phyloP scores from a whole-genome alignment of 2,329 filamentous ascomycete species.

The Byssoonygena ceratinophila region DNA sequence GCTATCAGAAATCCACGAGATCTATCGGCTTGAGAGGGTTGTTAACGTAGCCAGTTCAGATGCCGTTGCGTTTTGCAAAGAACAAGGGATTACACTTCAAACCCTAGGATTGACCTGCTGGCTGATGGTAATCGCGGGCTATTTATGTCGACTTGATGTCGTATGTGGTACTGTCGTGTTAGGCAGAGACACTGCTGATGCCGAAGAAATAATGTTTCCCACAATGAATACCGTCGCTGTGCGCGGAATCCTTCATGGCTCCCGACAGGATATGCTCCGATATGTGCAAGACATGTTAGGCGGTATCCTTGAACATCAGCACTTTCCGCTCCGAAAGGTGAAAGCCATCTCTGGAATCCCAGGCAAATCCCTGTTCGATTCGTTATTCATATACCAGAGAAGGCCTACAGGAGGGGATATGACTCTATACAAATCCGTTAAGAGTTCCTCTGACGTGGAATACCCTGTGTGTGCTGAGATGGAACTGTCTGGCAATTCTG shows the following conservation, averaged over 20 bases:
- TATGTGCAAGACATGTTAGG: slow-evolving; percentile 63
- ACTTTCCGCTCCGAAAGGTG: slow-evolving; percentile 64
- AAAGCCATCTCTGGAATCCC: slow-evolving; percentile 42
- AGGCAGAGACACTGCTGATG: slow-evolving; percentile 64
- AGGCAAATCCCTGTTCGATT: slow-evolving; percentile 48
- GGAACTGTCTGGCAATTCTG: slow-evolving; percentile 46
- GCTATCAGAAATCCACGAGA: slow-evolving; percentile 11
- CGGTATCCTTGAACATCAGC: slow-evolving; percentile 59
- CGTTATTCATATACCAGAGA: slow-evolving; percentile 57
- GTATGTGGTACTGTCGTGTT: slow-evolving; percentile 75
- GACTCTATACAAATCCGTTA: slow-evolving; percentile 51
- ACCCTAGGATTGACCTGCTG: slow-evolving; percentile 66
- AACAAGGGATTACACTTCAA: slow-evolving; percentile 60
- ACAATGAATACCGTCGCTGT: slow-evolving; percentile 85
- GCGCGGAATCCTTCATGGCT: slow-evolving; percentile 61
- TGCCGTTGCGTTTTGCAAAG: slow-evolving; percentile 53
- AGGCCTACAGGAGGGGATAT: slow-evolving; percentile 29
- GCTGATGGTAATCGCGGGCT: slow-evolving; percentile 57
- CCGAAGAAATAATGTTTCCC: slow-evolving; percentile 63
- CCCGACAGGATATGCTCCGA: slow-evolving; percentile 51
- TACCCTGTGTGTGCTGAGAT: slow-evolving; percentile 76
- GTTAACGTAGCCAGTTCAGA: slow-evolving; percentile 29
- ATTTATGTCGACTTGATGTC: slow-evolving; percentile 57
- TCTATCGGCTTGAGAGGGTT: slow-evolving; percentile 22
- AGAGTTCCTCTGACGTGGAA: slow-evolving; percentile 58